A percentile compares a stretch with the other conserved stretches of the same genome.
phyloP scores from a whole-genome alignment of 2,329 filamentous ascomycete genomes.

The Furcasterigmium furcatum region DNA sequence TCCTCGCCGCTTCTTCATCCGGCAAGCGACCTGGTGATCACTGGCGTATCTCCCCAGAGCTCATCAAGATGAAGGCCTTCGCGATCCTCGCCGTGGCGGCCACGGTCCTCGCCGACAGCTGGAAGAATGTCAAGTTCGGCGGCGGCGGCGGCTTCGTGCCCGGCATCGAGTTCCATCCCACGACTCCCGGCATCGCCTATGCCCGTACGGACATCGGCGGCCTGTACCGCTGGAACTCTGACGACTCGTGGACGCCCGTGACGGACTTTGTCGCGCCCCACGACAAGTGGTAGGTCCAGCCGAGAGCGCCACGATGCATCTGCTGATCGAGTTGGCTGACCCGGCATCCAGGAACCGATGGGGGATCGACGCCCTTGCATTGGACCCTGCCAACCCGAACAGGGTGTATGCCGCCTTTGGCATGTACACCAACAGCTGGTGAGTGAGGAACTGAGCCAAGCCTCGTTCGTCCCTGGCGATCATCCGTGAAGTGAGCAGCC shows the following conservation, averaged over 20 bases:
- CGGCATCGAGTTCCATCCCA: constrained; percentile 55
- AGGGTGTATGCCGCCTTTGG: constrained; percentile 52
- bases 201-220: constrained; percentile 56
- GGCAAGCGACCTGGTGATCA: background rate
- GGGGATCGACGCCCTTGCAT: constrained; percentile 54
- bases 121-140: constrained; percentile 49
- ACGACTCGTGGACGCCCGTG: constrained; percentile 54
- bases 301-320: background rate
- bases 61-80: constrained; percentile 6
- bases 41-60: background rate
- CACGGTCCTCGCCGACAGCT: constrained; percentile 29
- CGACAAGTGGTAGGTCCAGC: constrained; percentile 35
- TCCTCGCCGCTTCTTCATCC: background rate
- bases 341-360: constrained; percentile 42
- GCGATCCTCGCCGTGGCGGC: constrained; percentile 13
- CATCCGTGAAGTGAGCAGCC: no score
- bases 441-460: constrained; percentile 5
- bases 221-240: constrained; percentile 49
- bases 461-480: background rate
- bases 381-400: constrained; percentile 49
- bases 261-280: constrained; percentile 41
- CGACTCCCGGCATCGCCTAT: constrained; percentile 46
- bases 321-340: constrained; percentile 1
- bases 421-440: constrained; percentile 58
- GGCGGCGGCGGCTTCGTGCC: constrained; percentile 56